phyloP scores from a whole-genome alignment of 306 rosid species.

The Lathyrus sativus region DNA sequence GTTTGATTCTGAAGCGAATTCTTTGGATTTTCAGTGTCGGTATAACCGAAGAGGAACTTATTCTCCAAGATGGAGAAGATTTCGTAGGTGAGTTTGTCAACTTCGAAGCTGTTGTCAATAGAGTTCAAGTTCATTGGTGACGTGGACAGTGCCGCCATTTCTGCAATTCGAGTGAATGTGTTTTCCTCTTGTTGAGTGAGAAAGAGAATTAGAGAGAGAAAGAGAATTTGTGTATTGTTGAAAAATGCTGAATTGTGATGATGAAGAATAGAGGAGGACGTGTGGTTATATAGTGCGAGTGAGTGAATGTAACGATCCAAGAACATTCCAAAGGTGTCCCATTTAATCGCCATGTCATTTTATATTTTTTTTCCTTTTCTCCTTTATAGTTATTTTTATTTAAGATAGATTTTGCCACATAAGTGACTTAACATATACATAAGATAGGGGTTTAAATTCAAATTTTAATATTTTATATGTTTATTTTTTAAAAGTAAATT shows the following conservation, averaged over 20 bases:
- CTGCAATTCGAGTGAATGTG: constrained; percentile 15
- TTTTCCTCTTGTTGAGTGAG: constrained; percentile 8
- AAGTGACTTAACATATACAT: too few species aligned
- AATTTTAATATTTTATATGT: too few species aligned
- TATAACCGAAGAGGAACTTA: constrained; percentile 80
- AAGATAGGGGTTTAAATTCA: too few species aligned
- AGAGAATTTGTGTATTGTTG: not conserved
- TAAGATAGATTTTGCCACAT: not conserved
- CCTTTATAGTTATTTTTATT: not conserved
- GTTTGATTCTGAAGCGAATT: constrained; percentile 19
- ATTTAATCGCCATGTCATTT: constrained; percentile 33
- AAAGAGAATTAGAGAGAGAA: not conserved
- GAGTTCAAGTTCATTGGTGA: constrained; percentile 43
- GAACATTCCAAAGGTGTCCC: constrained; percentile 43
- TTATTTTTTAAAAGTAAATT: too few species aligned
- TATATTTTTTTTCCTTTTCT: not conserved
- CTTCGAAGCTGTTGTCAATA: constrained; percentile 48
- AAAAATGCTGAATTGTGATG: constrained; percentile 39
- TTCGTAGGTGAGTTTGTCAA: constrained; percentile 85
- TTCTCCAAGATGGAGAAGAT: constrained; percentile 91
- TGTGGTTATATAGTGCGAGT: constrained; percentile 37
- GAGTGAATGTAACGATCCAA: constrained; percentile 38
- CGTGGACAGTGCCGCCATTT: constrained; percentile 74
- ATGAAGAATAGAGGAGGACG: constrained; percentile 38
- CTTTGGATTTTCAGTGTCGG: constrained; percentile 33